Evolutionary conservation across 1,284 basidiomycete genomes (phyloP).

Genomic region (Volvariella surrecta): DNA sequence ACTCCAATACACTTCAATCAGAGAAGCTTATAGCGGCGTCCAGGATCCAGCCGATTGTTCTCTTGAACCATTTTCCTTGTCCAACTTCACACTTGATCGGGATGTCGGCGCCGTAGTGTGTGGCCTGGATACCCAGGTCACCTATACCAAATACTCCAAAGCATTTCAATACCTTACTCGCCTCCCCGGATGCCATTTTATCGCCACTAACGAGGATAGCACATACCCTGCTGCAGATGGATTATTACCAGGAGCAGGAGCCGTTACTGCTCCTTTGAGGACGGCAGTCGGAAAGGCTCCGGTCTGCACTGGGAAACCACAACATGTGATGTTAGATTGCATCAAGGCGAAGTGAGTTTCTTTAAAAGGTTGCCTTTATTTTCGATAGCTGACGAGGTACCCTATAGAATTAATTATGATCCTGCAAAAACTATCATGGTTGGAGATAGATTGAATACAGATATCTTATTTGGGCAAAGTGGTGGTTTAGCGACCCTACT

Average conservation of each 20-base stretch:
- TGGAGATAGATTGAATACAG: slow-evolving; percentile 92
- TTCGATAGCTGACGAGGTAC: slow-evolving; percentile 3
- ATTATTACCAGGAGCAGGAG: slow-evolving; percentile 81
- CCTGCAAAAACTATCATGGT: slow-evolving; percentile 86
- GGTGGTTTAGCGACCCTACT: slow-evolving; percentile 84
- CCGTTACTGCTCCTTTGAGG: slow-evolving; percentile 77
- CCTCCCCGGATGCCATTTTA: slow-evolving; percentile 77
- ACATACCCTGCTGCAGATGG: slow-evolving; percentile 81
- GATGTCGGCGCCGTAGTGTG: slow-evolving; percentile 86
- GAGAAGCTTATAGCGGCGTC: neutral
- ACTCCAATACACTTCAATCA: neutral
- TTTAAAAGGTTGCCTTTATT: neutral
- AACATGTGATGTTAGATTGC: slow-evolving; percentile 89
- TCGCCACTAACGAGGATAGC: slow-evolving; percentile 91
- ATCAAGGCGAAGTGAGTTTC: slow-evolving; percentile 83
- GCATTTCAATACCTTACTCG: slow-evolving; percentile 85
- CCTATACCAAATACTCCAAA: slow-evolving; percentile 92
- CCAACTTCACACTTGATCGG: slow-evolving; percentile 66
- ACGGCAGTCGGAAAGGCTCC: slow-evolving; percentile 70
- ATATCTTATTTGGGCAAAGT: slow-evolving; percentile 86
- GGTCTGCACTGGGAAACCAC: slow-evolving; percentile 85
- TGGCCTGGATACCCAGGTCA: slow-evolving; percentile 73
- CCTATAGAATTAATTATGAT: slow-evolving; percentile 73
- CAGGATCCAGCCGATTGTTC: slow-evolving; percentile 82
- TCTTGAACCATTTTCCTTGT: slow-evolving; percentile 65